Percentiles rank a stretch among this genome's conserved stretches.
Conservation (phyloP, 2,329 filamentous ascomycete species). For the Thielaviopsis populi region DNA sequence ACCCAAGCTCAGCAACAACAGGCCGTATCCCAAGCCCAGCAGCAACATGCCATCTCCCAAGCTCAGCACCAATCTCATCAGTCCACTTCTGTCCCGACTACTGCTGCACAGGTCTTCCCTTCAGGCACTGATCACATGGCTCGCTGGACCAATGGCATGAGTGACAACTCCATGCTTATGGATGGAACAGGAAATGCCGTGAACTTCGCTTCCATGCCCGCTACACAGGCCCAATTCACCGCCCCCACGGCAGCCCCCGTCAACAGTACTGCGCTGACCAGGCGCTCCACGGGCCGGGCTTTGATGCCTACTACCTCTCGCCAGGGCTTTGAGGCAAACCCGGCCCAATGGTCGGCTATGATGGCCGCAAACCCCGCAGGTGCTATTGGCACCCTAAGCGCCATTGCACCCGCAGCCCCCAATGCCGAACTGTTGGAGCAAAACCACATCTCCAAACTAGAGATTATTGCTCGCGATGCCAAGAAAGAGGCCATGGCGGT, state of each 20-base stretch:
- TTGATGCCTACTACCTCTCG: slow-evolving; percentile 32
- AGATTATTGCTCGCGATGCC: slow-evolving; percentile 62
- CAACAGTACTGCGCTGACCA: slow-evolving; percentile 37
- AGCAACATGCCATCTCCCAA: neutral
- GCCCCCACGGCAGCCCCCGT: slow-evolving; percentile 20
- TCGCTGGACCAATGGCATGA: slow-evolving; percentile 5
- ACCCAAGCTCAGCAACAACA: slow-evolving; percentile 18
- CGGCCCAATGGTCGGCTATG: slow-evolving; percentile 20
- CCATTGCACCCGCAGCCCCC: slow-evolving; percentile 5
- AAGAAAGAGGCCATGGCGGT: slow-evolving; percentile 82
- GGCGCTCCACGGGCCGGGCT: slow-evolving; percentile 36
- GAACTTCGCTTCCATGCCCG: slow-evolving; percentile 6
- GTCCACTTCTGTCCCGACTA: neutral
- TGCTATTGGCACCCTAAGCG: slow-evolving; percentile 9
- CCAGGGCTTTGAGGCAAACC: slow-evolving; percentile 25
- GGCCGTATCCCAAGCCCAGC: slow-evolving; percentile 9
- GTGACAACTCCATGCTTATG: slow-evolving; percentile 7
- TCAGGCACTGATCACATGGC: slow-evolving; percentile 7
- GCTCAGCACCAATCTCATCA: neutral
- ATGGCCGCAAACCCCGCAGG: slow-evolving; percentile 12
- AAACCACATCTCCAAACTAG: slow-evolving; percentile 64
- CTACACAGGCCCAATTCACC: slow-evolving; percentile 8
- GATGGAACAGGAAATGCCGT: slow-evolving; percentile 10
- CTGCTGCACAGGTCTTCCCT: neutral
- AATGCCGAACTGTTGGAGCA: slow-evolving; percentile 29